phyloP scores from a whole-genome alignment of 768 basidiomycete species.

The Krasilnikovozyma curviuscula region DNA sequence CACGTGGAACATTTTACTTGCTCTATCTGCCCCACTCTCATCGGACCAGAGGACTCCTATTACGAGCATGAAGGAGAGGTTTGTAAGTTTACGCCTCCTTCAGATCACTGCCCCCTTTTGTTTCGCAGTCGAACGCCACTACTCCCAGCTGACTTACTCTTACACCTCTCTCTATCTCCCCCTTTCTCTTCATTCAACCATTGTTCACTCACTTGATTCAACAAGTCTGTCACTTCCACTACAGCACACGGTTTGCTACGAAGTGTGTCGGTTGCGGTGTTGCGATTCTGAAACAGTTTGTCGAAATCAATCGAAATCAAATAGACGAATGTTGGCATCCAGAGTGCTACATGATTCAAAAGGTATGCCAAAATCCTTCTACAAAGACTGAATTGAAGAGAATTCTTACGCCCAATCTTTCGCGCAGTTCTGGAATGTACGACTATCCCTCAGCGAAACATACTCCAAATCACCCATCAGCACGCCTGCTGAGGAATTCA shows the following conservation, averaged over 20 bases:
- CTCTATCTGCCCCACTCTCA: constrained; percentile 83
- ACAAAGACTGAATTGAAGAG: not conserved
- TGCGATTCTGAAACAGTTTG: constrained; percentile 96
- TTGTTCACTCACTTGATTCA: not conserved
- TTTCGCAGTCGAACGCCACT: not conserved
- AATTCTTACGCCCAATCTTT: not conserved
- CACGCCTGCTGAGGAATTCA: constrained; percentile 40
- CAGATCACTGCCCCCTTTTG: not conserved
- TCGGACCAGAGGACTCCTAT: constrained; percentile 96
- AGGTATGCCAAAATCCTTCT: constrained; percentile 37
- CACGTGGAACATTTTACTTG: constrained; percentile 99
- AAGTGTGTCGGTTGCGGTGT: constrained; percentile 96
- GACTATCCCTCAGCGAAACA: constrained; percentile 33
- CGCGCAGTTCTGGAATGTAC: constrained; percentile 92
- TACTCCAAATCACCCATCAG: constrained; percentile 25
- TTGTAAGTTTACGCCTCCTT: constrained; percentile 27
- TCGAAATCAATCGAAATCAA: constrained; percentile 97
- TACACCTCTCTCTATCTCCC: not conserved
- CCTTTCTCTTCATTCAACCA: not conserved
- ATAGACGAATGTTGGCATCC: constrained; percentile 99
- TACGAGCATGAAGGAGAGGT: constrained; percentile 98
- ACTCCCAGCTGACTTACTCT: not conserved
- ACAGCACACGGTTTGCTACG: constrained; percentile 92
- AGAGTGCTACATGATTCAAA: constrained; percentile 99
- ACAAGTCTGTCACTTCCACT: constrained; percentile 86